phyloP scores from a whole-genome alignment of 2,329 filamentous ascomycete species.

The Coniochaeta ligniaria region DNA sequence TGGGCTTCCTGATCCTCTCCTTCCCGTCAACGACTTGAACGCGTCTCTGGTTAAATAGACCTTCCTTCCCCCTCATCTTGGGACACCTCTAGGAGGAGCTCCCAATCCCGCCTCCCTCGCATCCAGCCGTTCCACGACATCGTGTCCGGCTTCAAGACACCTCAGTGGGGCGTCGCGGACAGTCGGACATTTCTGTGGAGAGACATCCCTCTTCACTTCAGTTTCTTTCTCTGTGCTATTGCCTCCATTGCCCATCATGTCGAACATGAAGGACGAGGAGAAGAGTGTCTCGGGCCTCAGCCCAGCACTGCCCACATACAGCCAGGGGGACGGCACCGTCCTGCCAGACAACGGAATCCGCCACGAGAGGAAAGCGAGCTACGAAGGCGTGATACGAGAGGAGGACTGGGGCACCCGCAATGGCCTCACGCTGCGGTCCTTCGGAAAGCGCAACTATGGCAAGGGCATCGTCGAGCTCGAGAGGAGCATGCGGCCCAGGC shows the following conservation, averaged over 20 bases:
- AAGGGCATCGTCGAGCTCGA: constrained; percentile 18
- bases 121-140: neutral
- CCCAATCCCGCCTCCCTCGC: neutral
- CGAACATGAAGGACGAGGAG: neutral
- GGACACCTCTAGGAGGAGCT: neutral
- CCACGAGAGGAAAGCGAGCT: neutral
- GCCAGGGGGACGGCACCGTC: neutral
- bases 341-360: neutral
- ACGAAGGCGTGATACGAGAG: constrained; percentile 5
- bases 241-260: neutral
- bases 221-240: neutral
- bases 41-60: neutral
- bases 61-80: neutral
- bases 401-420: constrained; percentile 29
- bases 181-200: neutral
- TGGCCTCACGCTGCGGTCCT: constrained; percentile 32
- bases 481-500: constrained; percentile 44
- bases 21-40: neutral
- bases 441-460: constrained; percentile 26
- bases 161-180: neutral
- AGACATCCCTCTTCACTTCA: neutral
- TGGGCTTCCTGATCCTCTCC: neutral
- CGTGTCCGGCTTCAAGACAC: neutral
- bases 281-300: neutral
- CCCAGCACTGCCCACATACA: neutral